Evolutionary conservation across 352 stramenopile species (phyloP), one percentile per base, ranked within the genome.

Genomic region (Pythium aquatile): DNA sequence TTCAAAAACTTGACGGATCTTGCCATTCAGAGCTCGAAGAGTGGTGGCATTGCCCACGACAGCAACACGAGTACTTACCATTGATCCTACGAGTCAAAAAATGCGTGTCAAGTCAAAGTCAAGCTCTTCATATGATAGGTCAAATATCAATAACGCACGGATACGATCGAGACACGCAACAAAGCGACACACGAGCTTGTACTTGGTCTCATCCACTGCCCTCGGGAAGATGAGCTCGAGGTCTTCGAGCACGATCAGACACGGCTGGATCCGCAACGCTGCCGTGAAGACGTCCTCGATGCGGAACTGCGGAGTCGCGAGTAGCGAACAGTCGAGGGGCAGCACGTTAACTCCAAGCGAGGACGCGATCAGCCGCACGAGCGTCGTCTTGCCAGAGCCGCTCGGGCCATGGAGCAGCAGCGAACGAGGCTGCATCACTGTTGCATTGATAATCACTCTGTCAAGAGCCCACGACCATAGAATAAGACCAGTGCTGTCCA

Each of bases 141-240:
- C 32, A 35, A 35, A 35, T 5, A 35, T 35, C 32, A 2, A 24
- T 24, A 24, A 39, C 65, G 54, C 81, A 93, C 84, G 68, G 56
- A 93, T 78, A 16, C 62, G 74, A 0, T 89, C 72, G 20, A 93
- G 51, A 28, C 75, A 89, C 0, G 68, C 70, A 2, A 90, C 74
- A 10, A 96, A 74, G 5, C 70, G 76, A 26, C 79, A 85, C 30
- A 91, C 76, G 30, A 90, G 70, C 39, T 87, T 86, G 69, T 89
- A 87, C 65, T 90, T 90, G 32, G 65, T 75, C 53, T 88, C 85
- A n/a, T 92, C 77, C 24, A 93, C 58, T 5, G 72, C 79, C 33
- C 73, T 75, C 0, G 87, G 85, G 33, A 93, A 96, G 39, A 93
- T 63, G 16, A 92, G 55, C 52, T 96, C 87, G 1, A 96, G 64